Evolutionary conservation across 169 alveolate species (phyloP).

Genomic region (Plasmodium berghei): DNA sequence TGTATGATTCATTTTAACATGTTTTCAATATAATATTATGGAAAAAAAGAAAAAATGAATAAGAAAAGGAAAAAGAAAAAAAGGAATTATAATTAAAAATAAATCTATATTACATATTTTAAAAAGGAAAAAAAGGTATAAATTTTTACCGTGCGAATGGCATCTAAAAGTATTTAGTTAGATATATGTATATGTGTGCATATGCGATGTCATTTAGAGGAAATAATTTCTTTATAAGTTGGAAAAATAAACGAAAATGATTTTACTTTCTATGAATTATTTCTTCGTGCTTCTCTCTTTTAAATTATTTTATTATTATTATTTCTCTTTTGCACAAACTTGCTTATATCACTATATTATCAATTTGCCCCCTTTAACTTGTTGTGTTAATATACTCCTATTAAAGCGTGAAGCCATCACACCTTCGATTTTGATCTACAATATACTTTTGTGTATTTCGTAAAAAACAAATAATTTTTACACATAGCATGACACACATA

Average conservation of each 20-base stretch:
- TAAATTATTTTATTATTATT: neutral
- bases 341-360: neutral
- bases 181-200: neutral
- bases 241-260: neutral
- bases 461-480: no score
- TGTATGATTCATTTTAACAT: constrained; percentile 74
- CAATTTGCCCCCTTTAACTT: neutral
- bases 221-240: constrained; percentile 18
- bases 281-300: neutral
- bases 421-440: no score
- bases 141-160: constrained; percentile 4
- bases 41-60: neutral
- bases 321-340: neutral
- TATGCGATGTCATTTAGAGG: neutral
- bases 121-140: constrained; percentile 5
- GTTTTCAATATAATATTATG: constrained; percentile 64
- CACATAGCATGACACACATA: no score
- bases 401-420: neutral
- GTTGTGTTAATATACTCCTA: neutral
- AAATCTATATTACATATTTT: constrained; percentile 49
- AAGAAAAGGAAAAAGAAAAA: constrained; percentile 7
- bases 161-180: neutral
- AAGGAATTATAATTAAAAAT: constrained; percentile 33
- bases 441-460: no score
- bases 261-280: neutral